Evolutionary conservation across 2,329 filamentous ascomycete species (phyloP), one percentile per base, ranked within the genome.

Genomic region (Colletotrichum chrysophilum): DNA sequence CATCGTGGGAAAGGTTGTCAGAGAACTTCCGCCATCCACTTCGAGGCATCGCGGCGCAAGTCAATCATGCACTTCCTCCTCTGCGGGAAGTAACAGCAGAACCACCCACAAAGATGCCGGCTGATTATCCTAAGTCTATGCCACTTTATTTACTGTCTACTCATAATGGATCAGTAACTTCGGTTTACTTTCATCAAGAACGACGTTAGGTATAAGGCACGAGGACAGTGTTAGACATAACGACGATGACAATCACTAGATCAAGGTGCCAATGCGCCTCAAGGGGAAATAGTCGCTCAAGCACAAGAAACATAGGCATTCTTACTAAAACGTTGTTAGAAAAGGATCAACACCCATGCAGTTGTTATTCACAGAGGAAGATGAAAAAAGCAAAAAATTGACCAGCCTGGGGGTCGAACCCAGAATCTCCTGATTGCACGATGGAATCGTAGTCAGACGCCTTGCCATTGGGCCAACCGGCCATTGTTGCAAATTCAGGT

Each of bases 331-430:
- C 4, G 9, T 13, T 52, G 10, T 52, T 13, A 9, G n/a, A 21
- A 52, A 7, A 24, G 12, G 7, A 52, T 13, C 10, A 52, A 21
- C 4, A 21, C 12, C 6, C n/a, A 52, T 0, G 2, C 10, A 52
- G n/a, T 52, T 13, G 10, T 21, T n/a, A 52, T 52, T 52, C 18
- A 34, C 4, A 3, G 16, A 36, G 14, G 5, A 52, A 62, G 38
- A 26, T 9, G 10, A 32, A 43, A 43, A 28, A 2, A 10, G 24
- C 48, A 68, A 75, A 73, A 7, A 28, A 1, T 34, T 76, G 74
- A 76, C 74, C 74, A 76, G 74, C 70, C 74, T 76, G 74, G 74
- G 74, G 74, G 74, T 76, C 74, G 74, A 76, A 76, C 74, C 74
- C 74, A 76, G 74, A 75, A 75, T 71, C 69, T 72, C 70, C 58